Evolutionary conservation across 176 grass and related monocot species (phyloP).

Genomic region (Lolium rigidum): DNA sequence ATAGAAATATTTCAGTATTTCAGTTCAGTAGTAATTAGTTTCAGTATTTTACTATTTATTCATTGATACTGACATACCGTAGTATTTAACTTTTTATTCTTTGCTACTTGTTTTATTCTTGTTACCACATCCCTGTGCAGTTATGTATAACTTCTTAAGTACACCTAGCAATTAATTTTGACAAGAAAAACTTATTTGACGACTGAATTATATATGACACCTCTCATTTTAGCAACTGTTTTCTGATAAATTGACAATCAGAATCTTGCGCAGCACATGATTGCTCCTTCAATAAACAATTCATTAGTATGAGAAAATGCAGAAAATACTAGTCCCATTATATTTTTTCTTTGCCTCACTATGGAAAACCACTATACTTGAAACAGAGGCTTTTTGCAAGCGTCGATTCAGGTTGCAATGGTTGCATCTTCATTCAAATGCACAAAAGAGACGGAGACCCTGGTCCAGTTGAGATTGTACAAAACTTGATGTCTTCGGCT

Average conservation of each 20-base stretch:
- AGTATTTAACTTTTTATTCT: background rate
- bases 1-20: conserved; percentile 25
- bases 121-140: background rate
- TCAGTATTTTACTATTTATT: background rate
- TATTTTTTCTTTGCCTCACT: conserved; percentile 7
- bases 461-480: conserved; percentile 82
- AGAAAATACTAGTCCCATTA: background rate
- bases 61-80: too few species aligned
- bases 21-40: background rate
- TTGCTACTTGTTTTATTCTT: conserved; percentile 16
- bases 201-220: background rate
- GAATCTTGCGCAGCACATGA: background rate
- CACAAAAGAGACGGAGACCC: conserved; percentile 70
- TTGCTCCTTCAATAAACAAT: background rate
- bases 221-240: background rate
- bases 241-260: background rate
- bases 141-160: background rate
- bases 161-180: background rate
- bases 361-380: conserved; percentile 11
- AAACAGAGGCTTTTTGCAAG: conserved; percentile 88
- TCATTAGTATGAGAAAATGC: background rate
- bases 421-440: conserved; percentile 94
- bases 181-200: background rate
- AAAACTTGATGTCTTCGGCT: conserved; percentile 78
- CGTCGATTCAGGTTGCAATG: conserved; percentile 90